Base-by-base conservation (phyloP, 345 rosid species). In the Populus nigra region DNA sequence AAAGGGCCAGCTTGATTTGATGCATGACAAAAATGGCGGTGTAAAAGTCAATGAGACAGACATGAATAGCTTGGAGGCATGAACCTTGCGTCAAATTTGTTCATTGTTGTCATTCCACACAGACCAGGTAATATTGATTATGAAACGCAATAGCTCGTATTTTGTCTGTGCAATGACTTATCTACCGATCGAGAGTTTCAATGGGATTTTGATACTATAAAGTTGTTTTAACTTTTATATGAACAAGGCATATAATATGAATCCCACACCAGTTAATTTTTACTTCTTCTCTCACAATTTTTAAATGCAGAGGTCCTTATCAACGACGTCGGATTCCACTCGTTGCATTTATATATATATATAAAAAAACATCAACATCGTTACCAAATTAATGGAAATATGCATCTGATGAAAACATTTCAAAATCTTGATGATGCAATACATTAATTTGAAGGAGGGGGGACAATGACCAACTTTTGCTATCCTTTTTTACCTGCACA, bases 281-380 rank as follows among this genome's bases (percentile, higher is more conserved):
- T 17, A 22, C 70, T 36, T 33, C 9, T 29, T 63, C 43, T 50
- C 29, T 50, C 29, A n/a, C 49, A 36, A 29, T n/a, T 20, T n/a
- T 47, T n/a, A 27, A 70, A 43, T 11, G 27, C 12, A 20, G 61
- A 66, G 27, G 82, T 72, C 68, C n/a, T 15, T 25, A 38, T 68
- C 75, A 65, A 74, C 77, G 8, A 68, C 78, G 81, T 83, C 82
- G 75, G 87, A 86, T 70, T 49, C 86, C 89, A 88, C 85, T 80
- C 17, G 17, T 49, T 65, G 38, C 17, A n/a, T 39, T 43, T 27
- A 17, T 10, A 0, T 4, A 33, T 5, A 4, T n/a, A n/a, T n/a
- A n/a, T 3, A 33, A 33, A 35, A 68, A 75, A 80, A 71, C 81
- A 79, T 88, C 88, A 77, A 73, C 86, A 38, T 87, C 87, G 39